These are phyloP conservation scores for Globisporangium solare DNA, from an alignment of 352 stramenopile genomes.

Conservation along the genomic window DNA sequence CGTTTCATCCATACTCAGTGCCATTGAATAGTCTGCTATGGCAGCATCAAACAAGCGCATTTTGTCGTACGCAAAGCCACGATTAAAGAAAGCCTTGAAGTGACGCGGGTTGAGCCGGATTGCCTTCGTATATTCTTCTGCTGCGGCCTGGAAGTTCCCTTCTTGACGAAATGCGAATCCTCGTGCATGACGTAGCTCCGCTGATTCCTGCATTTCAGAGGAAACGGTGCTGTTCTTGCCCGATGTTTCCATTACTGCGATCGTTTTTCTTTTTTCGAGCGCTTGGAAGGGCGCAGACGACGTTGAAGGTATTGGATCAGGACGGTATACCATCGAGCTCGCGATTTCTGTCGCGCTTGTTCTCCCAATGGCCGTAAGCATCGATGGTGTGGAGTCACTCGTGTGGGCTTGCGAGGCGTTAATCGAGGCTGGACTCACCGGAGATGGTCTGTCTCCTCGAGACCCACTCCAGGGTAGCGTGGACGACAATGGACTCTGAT, in stretches of 20 bases:
- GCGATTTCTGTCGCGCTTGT: neutral
- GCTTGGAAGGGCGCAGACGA: neutral
- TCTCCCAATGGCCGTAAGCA: neutral
- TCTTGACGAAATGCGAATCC: conserved; percentile 77
- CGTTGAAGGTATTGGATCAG: neutral
- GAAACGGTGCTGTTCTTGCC: neutral
- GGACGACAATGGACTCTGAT: conserved; percentile 11
- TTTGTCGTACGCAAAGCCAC: conserved; percentile 84
- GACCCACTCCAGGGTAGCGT: neutral
- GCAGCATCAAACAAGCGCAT: conserved; percentile 67
- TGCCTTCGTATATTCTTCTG: conserved; percentile 73
- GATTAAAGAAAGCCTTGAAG: conserved; percentile 90
- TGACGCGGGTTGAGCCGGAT: conserved; percentile 69
- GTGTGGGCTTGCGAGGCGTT: neutral
- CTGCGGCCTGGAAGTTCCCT: conserved; percentile 75
- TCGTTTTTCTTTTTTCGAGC: conserved; percentile 17
- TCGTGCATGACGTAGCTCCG: conserved; percentile 50
- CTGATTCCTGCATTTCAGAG: conserved; percentile 16
- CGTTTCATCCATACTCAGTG: conserved; percentile 55
- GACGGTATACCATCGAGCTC: neutral
- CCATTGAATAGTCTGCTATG: conserved; percentile 73
- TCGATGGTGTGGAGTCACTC: neutral
- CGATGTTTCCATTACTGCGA: conserved; percentile 23
- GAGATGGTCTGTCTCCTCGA: neutral
- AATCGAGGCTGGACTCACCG: neutral